Percentiles rank a stretch among this genome's conserved stretches.
Conservation (phyloP, 1,284 basidiomycete species). For the Moesziomyces globuligerus region DNA sequence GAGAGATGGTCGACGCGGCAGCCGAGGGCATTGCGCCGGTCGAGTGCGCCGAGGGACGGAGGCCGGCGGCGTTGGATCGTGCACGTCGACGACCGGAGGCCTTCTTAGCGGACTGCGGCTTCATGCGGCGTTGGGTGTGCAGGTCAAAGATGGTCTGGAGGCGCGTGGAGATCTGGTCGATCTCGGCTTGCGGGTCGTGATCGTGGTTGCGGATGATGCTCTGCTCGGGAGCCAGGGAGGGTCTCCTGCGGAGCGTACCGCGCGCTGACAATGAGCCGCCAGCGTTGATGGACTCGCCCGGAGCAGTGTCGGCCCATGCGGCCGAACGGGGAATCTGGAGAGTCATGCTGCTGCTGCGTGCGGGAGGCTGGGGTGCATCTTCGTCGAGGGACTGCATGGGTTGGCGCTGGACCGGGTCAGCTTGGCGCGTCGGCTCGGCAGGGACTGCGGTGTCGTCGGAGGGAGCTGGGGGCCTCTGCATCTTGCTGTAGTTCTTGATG, state of each 20-base stretch:
- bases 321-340: slow-evolving; percentile 26
- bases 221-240: slow-evolving; percentile 33
- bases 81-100: slow-evolving; percentile 2
- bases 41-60: slow-evolving; percentile 34
- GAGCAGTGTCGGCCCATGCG: slow-evolving; percentile 8
- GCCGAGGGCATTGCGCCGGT: slow-evolving; percentile 34
- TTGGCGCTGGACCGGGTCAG: not conserved
- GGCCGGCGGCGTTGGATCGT: slow-evolving; percentile 19
- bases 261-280: not conserved
- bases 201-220: slow-evolving; percentile 49
- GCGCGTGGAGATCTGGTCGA: slow-evolving; percentile 42
- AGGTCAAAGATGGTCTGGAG: slow-evolving; percentile 56
- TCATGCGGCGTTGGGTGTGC: slow-evolving; percentile 56
- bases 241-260: slow-evolving; percentile 21
- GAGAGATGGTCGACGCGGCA: slow-evolving; percentile 14
- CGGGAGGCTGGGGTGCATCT: slow-evolving; percentile 1
- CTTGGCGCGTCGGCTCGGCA: not conserved
- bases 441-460: slow-evolving; percentile 4
- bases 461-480: slow-evolving; percentile 17
- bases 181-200: slow-evolving; percentile 28
- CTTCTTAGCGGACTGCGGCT: slow-evolving; percentile 29
- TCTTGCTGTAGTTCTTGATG: slow-evolving; percentile 43
- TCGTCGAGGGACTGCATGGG: slow-evolving; percentile 1
- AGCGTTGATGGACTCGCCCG: slow-evolving; percentile 1
- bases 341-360: slow-evolving; percentile 15